These are phyloP conservation scores for Cystobasidium sp. DNA, from an alignment of 1,284 basidiomycete species.

Conservation along the genomic window DNA sequence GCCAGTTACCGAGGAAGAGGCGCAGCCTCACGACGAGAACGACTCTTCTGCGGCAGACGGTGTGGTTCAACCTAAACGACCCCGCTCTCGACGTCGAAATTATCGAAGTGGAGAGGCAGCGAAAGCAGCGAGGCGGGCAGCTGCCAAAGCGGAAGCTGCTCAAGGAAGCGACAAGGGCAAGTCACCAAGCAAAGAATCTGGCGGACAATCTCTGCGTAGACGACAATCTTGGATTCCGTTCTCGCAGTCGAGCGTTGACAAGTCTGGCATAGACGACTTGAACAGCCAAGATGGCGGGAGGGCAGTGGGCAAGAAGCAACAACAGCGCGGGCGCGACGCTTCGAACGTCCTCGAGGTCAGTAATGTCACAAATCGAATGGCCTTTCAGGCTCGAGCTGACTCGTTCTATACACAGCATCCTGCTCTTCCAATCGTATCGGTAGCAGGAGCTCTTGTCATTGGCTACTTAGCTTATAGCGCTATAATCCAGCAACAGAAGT, in stretches of 20 bases:
- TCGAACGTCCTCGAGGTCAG: constrained; percentile 36
- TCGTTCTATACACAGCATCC: constrained; percentile 9
- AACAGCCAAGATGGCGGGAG: background rate
- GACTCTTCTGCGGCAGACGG: background rate
- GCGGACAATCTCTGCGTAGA: constrained; percentile 2
- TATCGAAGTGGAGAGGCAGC: constrained; percentile 41
- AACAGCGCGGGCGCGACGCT: constrained; percentile 10
- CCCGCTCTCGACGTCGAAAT: constrained; percentile 28
- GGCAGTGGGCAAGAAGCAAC: background rate
- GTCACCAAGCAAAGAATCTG: background rate
- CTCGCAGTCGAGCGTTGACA: background rate
- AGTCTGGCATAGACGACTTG: background rate
- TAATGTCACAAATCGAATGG: constrained; percentile 11
- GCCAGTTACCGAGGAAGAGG: constrained; percentile 35
- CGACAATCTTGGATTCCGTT: constrained; percentile 30
- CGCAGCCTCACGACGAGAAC: constrained; percentile 3
- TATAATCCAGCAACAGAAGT: constrained; percentile 50
- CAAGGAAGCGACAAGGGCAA: background rate
- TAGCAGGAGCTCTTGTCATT: constrained; percentile 53
- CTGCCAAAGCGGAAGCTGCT: background rate
- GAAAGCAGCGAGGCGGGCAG: constrained; percentile 15
- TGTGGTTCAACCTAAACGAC: constrained; percentile 1
- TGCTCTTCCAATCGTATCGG: constrained; percentile 50
- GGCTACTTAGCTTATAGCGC: constrained; percentile 55
- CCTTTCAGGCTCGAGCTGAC: constrained; percentile 6